Evolutionary conservation across 2,329 filamentous ascomycete genomes (phyloP).

Genomic region (Beauveria medogensis): DNA sequence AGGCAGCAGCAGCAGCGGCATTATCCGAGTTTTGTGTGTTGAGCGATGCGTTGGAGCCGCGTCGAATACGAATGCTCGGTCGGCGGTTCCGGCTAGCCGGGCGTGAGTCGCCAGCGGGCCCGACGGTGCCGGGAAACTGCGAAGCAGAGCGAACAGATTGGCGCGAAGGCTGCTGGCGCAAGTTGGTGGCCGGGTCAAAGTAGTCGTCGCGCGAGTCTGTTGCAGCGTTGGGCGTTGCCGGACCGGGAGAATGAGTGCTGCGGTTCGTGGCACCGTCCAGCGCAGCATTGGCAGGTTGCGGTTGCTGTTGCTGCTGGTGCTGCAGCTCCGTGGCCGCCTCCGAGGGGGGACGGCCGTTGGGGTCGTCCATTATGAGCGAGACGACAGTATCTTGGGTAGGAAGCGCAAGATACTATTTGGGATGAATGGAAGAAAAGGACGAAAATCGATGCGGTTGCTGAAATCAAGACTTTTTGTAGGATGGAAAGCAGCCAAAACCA

Average conservation of each 20-base stretch:
- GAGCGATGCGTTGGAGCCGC: conserved; percentile 3
- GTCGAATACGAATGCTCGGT: conserved; percentile 12
- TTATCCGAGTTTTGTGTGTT: neutral
- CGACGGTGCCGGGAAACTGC: neutral
- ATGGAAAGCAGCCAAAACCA: neutral
- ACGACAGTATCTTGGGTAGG: neutral
- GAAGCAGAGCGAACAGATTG: conserved; percentile 5
- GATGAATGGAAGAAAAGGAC: neutral
- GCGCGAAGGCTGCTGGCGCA: neutral
- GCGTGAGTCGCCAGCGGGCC: neutral
- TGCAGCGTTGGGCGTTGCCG: neutral
- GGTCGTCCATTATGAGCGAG: neutral
- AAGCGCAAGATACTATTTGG: neutral
- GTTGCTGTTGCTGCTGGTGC: neutral
- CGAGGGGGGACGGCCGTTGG: conserved; percentile 1
- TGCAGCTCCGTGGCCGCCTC: conserved; percentile 3
- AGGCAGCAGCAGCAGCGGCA: neutral
- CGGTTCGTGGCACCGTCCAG: neutral
- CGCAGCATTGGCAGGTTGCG: neutral
- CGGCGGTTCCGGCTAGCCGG: conserved; percentile 8
- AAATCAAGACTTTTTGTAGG: neutral
- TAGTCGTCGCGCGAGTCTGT: neutral
- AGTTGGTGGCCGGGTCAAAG: neutral
- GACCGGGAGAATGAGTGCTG: neutral
- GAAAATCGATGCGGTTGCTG: neutral